These are phyloP conservation scores for Diaporthe ilicicola DNA, from an alignment of 2,329 filamentous ascomycete species.

Conservation along the genomic window DNA sequence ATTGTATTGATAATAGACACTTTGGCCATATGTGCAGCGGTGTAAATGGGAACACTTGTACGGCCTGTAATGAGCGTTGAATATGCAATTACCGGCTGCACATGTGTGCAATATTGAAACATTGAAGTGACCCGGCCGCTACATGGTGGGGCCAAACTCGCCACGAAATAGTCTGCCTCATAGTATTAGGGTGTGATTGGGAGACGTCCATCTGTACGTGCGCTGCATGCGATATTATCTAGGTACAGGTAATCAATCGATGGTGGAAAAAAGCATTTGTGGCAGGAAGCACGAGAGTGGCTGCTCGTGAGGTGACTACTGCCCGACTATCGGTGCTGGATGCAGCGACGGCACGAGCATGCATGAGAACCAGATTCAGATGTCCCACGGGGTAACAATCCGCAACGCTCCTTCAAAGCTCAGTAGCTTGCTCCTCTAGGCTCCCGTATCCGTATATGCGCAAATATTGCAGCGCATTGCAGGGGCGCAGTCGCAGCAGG, in stretches of 20 bases:
- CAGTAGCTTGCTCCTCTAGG: background rate
- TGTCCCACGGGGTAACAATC: no score
- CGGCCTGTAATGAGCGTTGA: background rate
- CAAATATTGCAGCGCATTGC: conserved; percentile 6
- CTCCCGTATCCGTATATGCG: conserved; percentile 15
- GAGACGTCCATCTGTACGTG: background rate
- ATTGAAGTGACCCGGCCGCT: background rate
- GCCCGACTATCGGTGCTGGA: background rate
- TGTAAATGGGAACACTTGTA: background rate
- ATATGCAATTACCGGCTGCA: background rate
- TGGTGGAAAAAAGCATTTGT: background rate
- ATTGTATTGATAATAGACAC: background rate
- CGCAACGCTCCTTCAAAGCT: background rate
- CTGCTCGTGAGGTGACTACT: no score
- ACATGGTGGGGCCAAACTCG: background rate
- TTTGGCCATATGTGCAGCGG: background rate
- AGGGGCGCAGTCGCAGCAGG: conserved; percentile 2
- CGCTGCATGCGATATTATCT: background rate
- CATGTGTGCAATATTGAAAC: background rate
- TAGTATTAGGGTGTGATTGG: background rate
- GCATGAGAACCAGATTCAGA: background rate
- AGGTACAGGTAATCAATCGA: background rate
- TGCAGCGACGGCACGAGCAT: background rate
- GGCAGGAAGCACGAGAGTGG: no score
- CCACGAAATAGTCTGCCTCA: background rate